phyloP scores from a whole-genome alignment of 805 yeast genomes.

The Lipomyces starkeyi region DNA sequence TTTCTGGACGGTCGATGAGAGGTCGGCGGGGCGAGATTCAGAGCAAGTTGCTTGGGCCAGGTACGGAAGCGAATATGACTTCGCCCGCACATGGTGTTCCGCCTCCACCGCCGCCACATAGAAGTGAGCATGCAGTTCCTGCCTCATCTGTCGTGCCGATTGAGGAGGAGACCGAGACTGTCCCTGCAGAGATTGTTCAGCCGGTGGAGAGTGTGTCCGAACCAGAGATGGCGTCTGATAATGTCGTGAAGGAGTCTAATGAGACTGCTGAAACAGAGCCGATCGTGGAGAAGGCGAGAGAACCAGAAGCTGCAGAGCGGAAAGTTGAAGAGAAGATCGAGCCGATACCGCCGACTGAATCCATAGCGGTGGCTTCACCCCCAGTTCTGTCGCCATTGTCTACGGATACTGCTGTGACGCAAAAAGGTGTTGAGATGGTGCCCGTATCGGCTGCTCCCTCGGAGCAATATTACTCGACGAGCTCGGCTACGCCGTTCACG shows the following conservation, averaged over 20 bases:
- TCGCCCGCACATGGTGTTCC: constrained; percentile 23
- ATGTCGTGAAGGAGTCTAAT: background rate
- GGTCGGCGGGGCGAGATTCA: constrained; percentile 44
- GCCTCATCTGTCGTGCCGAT: background rate
- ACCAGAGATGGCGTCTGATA: background rate
- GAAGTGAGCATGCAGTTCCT: constrained; percentile 11
- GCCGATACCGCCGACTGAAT: background rate
- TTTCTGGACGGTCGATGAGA: constrained; percentile 41
- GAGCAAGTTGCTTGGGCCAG: constrained; percentile 33
- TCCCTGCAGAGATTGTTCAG: background rate
- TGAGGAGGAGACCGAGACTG: constrained; percentile 10
- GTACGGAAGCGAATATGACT: constrained; percentile 4
- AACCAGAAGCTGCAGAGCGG: constrained; percentile 3
- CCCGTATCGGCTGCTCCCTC: background rate
- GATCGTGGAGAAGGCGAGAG: background rate
- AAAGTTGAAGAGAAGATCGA: background rate
- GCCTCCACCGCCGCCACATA: constrained; percentile 31
- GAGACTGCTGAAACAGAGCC: constrained; percentile 3
- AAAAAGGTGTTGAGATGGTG: background rate
- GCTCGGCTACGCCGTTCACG: background rate
- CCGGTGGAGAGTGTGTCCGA: background rate
- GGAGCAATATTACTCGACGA: background rate
- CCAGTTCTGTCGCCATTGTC: background rate
- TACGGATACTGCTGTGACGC: background rate
- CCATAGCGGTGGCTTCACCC: background rate